These are phyloP conservation scores for Amyloporia xantha DNA, from an alignment of 768 basidiomycete species.

Conservation along the genomic window DNA sequence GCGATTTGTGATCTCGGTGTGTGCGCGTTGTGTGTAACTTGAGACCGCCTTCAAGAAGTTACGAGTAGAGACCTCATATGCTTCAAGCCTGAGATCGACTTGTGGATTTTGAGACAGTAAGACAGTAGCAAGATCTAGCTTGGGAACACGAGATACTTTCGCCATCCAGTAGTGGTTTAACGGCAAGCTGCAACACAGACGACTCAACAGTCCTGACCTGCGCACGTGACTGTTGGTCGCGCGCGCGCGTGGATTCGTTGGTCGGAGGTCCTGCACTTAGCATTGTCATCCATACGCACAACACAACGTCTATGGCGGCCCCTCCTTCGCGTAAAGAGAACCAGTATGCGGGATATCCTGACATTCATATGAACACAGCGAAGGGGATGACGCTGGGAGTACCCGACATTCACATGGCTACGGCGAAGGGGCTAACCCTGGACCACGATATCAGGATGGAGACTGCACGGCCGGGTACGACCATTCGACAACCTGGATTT, in stretches of 20 bases:
- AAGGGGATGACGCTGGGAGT: slow-evolving; percentile 46
- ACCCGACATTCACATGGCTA: slow-evolving; percentile 56
- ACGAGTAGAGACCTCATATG: slow-evolving; percentile 58
- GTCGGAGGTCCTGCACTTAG: too few relatives aligned
- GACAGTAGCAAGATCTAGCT: slow-evolving; percentile 54
- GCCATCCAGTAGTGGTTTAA: too few relatives aligned
- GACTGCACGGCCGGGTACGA: slow-evolving; percentile 48
- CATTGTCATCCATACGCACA: too few relatives aligned
- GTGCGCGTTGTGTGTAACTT: slow-evolving; percentile 66
- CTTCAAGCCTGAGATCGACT: slow-evolving; percentile 56
- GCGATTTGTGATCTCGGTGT: slow-evolving; percentile 61
- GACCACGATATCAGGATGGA: slow-evolving; percentile 63
- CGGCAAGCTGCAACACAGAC: too few relatives aligned
- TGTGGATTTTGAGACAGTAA: slow-evolving; percentile 47
- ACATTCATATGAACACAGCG: slow-evolving; percentile 78
- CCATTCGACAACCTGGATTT: slow-evolving; percentile 46
- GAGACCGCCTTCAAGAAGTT: slow-evolving; percentile 70
- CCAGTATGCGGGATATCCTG: slow-evolving; percentile 23
- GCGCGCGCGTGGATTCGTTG: too few relatives aligned
- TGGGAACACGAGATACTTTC: slow-evolving; percentile 30
- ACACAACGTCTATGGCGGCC: too few relatives aligned
- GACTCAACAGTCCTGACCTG: too few relatives aligned
- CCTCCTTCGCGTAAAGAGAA: neutral
- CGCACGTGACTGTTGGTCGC: too few relatives aligned
- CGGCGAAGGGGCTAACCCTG: slow-evolving; percentile 47